phyloP scores from a whole-genome alignment of 2,329 filamentous ascomycete genomes.

The Mycosphaerelloides madeirae region DNA sequence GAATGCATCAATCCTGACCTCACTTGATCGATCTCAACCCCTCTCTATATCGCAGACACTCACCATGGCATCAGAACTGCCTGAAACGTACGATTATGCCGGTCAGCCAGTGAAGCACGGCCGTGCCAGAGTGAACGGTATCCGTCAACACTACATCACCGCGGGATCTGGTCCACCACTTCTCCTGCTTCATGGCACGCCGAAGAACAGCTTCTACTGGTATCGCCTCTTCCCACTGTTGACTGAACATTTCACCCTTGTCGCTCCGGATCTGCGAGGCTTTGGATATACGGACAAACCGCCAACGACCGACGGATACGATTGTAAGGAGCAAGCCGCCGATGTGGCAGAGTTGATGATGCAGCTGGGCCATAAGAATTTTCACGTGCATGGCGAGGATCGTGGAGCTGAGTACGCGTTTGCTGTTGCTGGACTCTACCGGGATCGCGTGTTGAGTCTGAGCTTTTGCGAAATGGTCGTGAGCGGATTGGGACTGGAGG shows the following conservation, averaged over 20 bases:
- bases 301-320: slow-evolving; percentile 36
- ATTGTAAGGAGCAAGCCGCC: slow-evolving; percentile 33
- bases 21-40: too few relatives aligned
- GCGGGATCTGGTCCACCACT: slow-evolving; percentile 28
- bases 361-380: slow-evolving; percentile 31
- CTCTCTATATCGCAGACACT: neutral
- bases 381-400: slow-evolving; percentile 34
- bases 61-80: slow-evolving; percentile 14
- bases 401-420: slow-evolving; percentile 36
- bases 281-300: slow-evolving; percentile 40
- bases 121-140: slow-evolving; percentile 31
- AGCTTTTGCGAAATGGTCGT: slow-evolving; percentile 35
- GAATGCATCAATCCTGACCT: too few relatives aligned
- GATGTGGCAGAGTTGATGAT: slow-evolving; percentile 35
- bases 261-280: slow-evolving; percentile 36
- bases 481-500: slow-evolving; percentile 30
- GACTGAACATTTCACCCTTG: slow-evolving; percentile 34
- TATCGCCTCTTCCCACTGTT: slow-evolving; percentile 35
- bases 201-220: slow-evolving; percentile 36
- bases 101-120: slow-evolving; percentile 27
- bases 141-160: slow-evolving; percentile 33
- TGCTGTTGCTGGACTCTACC: slow-evolving; percentile 30
- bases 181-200: slow-evolving; percentile 31
- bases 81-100: slow-evolving; percentile 31
- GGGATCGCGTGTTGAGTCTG: slow-evolving; percentile 30